phyloP scores from a whole-genome alignment of 2,329 filamentous ascomycete species.

The Gliomastix tumulicola region DNA sequence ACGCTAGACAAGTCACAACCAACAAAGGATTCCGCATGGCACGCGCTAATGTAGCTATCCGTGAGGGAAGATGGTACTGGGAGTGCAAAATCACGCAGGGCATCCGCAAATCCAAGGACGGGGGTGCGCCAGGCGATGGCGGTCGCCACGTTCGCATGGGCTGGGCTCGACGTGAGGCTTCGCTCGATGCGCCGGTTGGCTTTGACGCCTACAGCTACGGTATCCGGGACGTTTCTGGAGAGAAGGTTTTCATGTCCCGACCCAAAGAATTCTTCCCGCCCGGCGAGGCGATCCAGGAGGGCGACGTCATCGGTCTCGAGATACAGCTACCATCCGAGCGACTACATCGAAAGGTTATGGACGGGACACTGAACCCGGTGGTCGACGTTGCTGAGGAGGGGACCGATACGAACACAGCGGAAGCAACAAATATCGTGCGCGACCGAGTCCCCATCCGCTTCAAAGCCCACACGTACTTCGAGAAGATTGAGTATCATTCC shows the following conservation, averaged over 20 bases:
- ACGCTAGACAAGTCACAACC: constrained; percentile 73
- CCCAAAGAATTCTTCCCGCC: constrained; percentile 84
- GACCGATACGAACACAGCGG: constrained; percentile 29
- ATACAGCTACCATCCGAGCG: constrained; percentile 82
- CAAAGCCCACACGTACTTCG: constrained; percentile 90
- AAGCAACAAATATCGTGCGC: constrained; percentile 75
- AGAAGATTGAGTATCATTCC: constrained; percentile 82
- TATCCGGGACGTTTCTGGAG: constrained; percentile 80
- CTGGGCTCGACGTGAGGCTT: constrained; percentile 75
- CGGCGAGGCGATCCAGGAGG: constrained; percentile 74
- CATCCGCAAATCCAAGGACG: constrained; percentile 35
- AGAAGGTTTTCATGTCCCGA: constrained; percentile 88
- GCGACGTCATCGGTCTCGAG: constrained; percentile 90
- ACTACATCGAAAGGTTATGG: constrained; percentile 81
- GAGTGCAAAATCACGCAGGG: constrained; percentile 86
- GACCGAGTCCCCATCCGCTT: constrained; percentile 93
- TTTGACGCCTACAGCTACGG: constrained; percentile 93
- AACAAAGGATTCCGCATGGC: constrained; percentile 91
- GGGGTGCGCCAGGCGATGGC: constrained; percentile 36
- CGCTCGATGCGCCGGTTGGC: constrained; percentile 75
- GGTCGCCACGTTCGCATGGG: constrained; percentile 73
- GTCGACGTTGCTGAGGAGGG: constrained; percentile 59
- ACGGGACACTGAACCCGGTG: constrained; percentile 80
- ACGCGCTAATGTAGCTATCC: constrained; percentile 80
- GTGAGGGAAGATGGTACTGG: constrained; percentile 89